A percentile compares a stretch with the other conserved stretches of the same genome.
Evolutionary conservation across 78 protist species (phyloP).

Genomic region (slime mould (Dictyostelium discoideum)): dicty_2.7 NC_007088.5:1166501-1167000

Average conservation of each 20-base stretch:
- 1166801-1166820: not conserved
- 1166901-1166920: not conserved
- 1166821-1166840: constrained; percentile 33
- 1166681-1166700: constrained; percentile 23
- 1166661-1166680: not conserved
- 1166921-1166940: constrained; percentile 22
- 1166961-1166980: constrained; percentile 40
- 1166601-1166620: constrained; percentile 32
- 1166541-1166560: not conserved
- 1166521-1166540: constrained; percentile 7
- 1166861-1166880: constrained; percentile 24
- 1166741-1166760: not conserved
- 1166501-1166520: not conserved
- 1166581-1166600: constrained; percentile 17
- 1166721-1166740: not conserved
- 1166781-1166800: not conserved
- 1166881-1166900: constrained; percentile 11
- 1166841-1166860: constrained; percentile 17
- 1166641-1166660: constrained; percentile 5
- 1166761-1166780: not conserved
- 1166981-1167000: constrained; percentile 12
- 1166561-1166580: constrained; percentile 29
- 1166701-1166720: constrained; percentile 16
- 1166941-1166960: constrained; percentile 25
- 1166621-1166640: constrained; percentile 67